phyloP scores from a whole-genome alignment of 495 filamentous ascomycete species.

The Tuber aestivum region DNA sequence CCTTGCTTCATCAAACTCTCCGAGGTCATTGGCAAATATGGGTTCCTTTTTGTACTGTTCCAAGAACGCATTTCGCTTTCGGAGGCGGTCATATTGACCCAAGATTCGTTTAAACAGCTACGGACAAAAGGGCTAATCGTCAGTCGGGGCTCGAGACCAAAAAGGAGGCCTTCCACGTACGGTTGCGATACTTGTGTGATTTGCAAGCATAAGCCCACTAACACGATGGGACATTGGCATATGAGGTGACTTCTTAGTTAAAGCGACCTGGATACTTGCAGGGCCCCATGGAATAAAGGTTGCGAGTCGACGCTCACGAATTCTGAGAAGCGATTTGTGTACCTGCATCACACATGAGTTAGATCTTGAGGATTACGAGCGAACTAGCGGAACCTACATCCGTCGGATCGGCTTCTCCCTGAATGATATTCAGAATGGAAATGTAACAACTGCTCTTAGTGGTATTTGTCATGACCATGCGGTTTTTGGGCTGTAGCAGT shows the following conservation, averaged over 20 bases:
- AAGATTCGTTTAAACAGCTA: slow-evolving; percentile 87
- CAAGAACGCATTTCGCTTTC: slow-evolving; percentile 93
- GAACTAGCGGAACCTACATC: slow-evolving; percentile 53
- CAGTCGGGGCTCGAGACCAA: slow-evolving; percentile 13
- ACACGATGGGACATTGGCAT: slow-evolving; percentile 85
- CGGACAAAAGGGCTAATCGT: slow-evolving; percentile 1
- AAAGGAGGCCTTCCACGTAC: slow-evolving; percentile 44
- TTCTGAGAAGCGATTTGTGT: slow-evolving; percentile 94
- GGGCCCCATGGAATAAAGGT: slow-evolving; percentile 99
- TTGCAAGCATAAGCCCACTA: slow-evolving; percentile 93
- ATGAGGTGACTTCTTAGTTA: slow-evolving; percentile 95
- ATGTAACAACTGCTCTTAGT: slow-evolving; percentile 98
- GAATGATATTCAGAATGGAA: slow-evolving; percentile 96
- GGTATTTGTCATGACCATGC: slow-evolving; percentile 94
- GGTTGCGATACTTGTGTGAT: slow-evolving; percentile 95
- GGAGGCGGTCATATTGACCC: slow-evolving; percentile 79
- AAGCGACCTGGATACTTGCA: slow-evolving; percentile 90
- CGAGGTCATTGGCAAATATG: slow-evolving; percentile 81
- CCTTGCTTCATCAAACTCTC: slow-evolving; percentile 87
- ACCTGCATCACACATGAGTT: slow-evolving; percentile 45
- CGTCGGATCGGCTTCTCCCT: slow-evolving; percentile 93
- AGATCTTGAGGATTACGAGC: neutral
- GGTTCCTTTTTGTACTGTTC: slow-evolving; percentile 92
- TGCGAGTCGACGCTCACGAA: slow-evolving; percentile 86
- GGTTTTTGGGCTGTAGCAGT: slow-evolving; percentile 92